phyloP scores from a whole-genome alignment of 2,329 filamentous ascomycete genomes.

The Apiospora kogelbergensis region DNA sequence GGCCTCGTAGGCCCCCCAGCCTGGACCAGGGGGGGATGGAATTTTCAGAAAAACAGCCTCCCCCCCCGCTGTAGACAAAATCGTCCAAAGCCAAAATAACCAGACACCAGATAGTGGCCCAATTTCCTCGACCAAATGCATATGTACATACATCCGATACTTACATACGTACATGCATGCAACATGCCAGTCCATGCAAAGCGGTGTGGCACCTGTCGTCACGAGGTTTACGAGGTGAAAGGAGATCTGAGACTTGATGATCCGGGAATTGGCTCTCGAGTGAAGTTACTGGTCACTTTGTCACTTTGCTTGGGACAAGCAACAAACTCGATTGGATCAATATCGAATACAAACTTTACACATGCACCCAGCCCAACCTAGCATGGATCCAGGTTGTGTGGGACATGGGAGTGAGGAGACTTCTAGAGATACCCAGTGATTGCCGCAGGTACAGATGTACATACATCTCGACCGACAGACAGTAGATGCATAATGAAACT shows the following conservation, averaged over 20 bases:
- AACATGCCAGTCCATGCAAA: background rate
- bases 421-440: background rate
- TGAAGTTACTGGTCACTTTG: background rate
- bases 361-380: background rate
- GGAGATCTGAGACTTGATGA: background rate
- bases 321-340: background rate
- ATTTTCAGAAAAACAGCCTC: background rate
- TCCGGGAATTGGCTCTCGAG: background rate
- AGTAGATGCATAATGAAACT: background rate
- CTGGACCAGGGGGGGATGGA: background rate
- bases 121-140: background rate
- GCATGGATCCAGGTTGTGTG: background rate
- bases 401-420: background rate
- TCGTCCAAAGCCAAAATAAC: background rate
- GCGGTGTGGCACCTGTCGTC: conserved; percentile 2
- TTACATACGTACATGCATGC: background rate
- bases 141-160: too few species aligned
- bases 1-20: conserved; percentile 1
- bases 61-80: background rate
- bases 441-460: background rate
- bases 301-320: background rate
- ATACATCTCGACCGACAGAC: background rate
- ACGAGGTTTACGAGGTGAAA: conserved; percentile 1
- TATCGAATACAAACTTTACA: background rate
- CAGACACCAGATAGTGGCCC: background rate